Evolutionary conservation across 116 monocot species (phyloP).

Genomic region (Iris pallida): DNA sequence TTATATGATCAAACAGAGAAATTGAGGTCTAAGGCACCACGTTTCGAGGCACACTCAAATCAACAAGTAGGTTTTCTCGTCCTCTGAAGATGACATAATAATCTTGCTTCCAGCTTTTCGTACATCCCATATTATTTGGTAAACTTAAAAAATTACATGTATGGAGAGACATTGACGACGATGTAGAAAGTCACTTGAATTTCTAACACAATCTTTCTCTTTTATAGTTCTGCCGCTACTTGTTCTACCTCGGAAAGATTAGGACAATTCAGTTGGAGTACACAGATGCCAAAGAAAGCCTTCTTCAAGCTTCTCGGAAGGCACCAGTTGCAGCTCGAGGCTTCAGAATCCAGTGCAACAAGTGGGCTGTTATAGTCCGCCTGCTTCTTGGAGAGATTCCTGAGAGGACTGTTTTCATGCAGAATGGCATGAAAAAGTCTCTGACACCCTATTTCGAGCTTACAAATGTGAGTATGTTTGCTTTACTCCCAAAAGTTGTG

Average conservation of each 20-base stretch:
- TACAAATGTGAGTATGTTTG: conserved; percentile 74
- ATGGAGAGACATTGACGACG: too few relatives aligned
- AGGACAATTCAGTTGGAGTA: conserved; percentile 92
- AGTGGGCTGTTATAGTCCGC: too few relatives aligned
- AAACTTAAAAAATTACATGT: too few relatives aligned
- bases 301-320: conserved; percentile 81
- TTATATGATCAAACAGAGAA: conserved; percentile 91
- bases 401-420: too few relatives aligned
- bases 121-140: too few relatives aligned
- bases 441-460: conserved; percentile 85
- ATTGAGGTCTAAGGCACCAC: conserved; percentile 86
- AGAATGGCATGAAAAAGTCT: too few relatives aligned
- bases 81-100: too few relatives aligned
- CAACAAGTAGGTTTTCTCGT: conserved; percentile 43
- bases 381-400: too few relatives aligned
- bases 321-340: conserved; percentile 67
- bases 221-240: conserved; percentile 74
- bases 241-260: conserved; percentile 89
- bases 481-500: too few relatives aligned
- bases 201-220: too few relatives aligned
- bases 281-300: conserved; percentile 87
- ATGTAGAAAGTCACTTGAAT: too few relatives aligned
- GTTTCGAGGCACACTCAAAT: conserved; percentile 92
- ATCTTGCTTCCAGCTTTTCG: neutral
- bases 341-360: too few relatives aligned